Evolutionary conservation across 2,329 filamentous ascomycete species (phyloP).

Genomic region (Fusarium ambrosium): DNA sequence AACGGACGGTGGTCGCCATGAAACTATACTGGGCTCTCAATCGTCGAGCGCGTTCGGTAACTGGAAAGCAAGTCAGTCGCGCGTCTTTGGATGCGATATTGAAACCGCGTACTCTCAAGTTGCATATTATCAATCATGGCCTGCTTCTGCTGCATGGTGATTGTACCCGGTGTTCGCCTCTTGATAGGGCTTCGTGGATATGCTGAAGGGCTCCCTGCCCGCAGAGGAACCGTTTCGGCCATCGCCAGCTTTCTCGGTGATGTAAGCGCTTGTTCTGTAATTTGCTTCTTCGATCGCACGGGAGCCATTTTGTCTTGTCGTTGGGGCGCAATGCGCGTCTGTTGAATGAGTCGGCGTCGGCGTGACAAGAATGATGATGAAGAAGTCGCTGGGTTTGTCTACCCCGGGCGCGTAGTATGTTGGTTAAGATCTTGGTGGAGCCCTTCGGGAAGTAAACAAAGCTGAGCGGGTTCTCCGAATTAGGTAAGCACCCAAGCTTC

Average conservation of each 20-base stretch:
- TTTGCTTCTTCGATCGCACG: conserved; percentile 55
- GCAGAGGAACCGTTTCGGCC: conserved; percentile 42
- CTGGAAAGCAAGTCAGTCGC: conserved; percentile 60
- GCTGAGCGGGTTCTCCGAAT: conserved; percentile 30
- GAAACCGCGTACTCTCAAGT: conserved; percentile 77
- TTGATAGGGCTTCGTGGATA: conserved; percentile 70
- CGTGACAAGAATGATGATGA: conserved; percentile 23
- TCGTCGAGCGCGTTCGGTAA: conserved; percentile 88
- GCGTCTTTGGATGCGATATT: conserved; percentile 30
- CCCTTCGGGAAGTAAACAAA: conserved; percentile 47
- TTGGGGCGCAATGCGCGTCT: conserved; percentile 28
- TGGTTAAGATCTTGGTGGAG: conserved; percentile 37
- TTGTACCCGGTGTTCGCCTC: conserved; percentile 68
- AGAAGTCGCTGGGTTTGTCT: conserved; percentile 31
- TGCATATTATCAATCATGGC: conserved; percentile 90
- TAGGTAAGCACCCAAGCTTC: conserved; percentile 46
- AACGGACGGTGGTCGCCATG: conserved; percentile 86
- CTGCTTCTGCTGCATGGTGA: conserved; percentile 83
- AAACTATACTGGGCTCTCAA: conserved; percentile 90
- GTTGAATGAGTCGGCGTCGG: conserved; percentile 11
- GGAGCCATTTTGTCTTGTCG: conserved; percentile 60
- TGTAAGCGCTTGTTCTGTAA: conserved; percentile 42
- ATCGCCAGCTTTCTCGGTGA: conserved; percentile 38
- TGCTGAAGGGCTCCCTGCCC: conserved; percentile 53
- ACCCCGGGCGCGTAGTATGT: conserved; percentile 40